Percentiles rank a stretch among this genome's conserved stretches.
phyloP scores from a whole-genome alignment of 768 basidiomycete genomes.

The Russula emetica region DNA sequence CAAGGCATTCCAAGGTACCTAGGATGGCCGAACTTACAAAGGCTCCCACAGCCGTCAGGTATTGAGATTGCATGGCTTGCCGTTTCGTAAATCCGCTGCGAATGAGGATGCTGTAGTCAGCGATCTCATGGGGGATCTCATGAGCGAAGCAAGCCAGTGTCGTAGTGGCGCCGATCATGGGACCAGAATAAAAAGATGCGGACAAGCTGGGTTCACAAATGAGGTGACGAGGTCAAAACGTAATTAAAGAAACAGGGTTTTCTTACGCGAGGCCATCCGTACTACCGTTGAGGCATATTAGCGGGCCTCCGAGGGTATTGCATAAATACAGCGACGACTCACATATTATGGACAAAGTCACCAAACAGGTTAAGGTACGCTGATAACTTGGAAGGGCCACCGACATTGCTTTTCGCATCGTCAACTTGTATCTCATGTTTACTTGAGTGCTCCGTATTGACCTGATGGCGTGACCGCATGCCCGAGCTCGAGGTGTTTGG shows the following conservation, averaged over 20 bases:
- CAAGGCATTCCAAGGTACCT: conserved; percentile 13
- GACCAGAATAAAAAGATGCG: conserved; percentile 95
- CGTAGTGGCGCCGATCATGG: conserved; percentile 88
- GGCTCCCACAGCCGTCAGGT: conserved; percentile 86
- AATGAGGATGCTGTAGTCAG: conserved; percentile 92
- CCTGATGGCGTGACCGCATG: conserved; percentile 38
- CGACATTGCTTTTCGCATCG: conserved; percentile 31
- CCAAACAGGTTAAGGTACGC: conserved; percentile 92
- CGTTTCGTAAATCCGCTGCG: conserved; percentile 86
- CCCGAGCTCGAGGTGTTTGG: conserved; percentile 41
- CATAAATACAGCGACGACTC: conserved; percentile 30
- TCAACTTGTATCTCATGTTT: conserved; percentile 29
- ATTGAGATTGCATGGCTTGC: conserved; percentile 92
- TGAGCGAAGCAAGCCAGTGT: conserved; percentile 95
- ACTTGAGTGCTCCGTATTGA: conserved; percentile 28
- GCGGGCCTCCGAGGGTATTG: conserved; percentile 23
- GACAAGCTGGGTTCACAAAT: conserved; percentile 60
- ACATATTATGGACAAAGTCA: conserved; percentile 95
- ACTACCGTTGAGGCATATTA: conserved; percentile 39
- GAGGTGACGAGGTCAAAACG: conserved; percentile 19
- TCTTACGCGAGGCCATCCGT: conserved; percentile 91
- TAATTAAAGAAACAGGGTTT: conserved; percentile 12
- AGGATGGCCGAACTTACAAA: conserved; percentile 58
- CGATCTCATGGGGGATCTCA: conserved; percentile 94
- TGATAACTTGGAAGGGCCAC: conserved; percentile 74